These are phyloP conservation scores for Umbelopsis vinacea DNA, from an alignment of 192 early-diverging fungal genomes.

Conservation along the genomic window DNA sequence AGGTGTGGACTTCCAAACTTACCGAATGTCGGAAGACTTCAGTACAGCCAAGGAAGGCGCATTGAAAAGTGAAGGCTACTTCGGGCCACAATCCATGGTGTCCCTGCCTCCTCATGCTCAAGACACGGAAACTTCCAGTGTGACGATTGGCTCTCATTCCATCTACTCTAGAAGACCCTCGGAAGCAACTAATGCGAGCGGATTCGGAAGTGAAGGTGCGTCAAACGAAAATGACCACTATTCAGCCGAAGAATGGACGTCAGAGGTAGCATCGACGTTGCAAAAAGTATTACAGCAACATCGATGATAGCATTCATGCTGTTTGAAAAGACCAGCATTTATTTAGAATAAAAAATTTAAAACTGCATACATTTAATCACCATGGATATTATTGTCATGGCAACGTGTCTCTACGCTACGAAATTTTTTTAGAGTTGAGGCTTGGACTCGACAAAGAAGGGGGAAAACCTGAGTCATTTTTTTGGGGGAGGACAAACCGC, in stretches of 20 bases:
- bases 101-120: neutral
- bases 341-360: neutral
- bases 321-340: no score
- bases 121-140: neutral
- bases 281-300: neutral
- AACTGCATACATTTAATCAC: neutral
- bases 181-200: conserved; percentile 4
- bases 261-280: neutral
- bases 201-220: neutral
- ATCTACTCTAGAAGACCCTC: neutral
- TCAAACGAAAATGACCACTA: conserved; percentile 11
- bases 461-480: conserved; percentile 14
- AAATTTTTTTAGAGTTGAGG: neutral
- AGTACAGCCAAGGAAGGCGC: neutral
- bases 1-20: neutral
- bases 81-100: neutral
- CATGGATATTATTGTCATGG: conserved; percentile 8
- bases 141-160: neutral
- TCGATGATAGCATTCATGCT: no score
- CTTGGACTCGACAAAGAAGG: neutral
- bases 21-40: neutral
- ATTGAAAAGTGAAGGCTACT: neutral
- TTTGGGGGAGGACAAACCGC: conserved; percentile 14
- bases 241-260: neutral
- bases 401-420: conserved; percentile 2